A percentile compares a stretch with the other conserved stretches of the same genome.
Evolutionary conservation across 768 basidiomycete genomes (phyloP).

Genomic region (Chlorophyllum brunneum): DNA sequence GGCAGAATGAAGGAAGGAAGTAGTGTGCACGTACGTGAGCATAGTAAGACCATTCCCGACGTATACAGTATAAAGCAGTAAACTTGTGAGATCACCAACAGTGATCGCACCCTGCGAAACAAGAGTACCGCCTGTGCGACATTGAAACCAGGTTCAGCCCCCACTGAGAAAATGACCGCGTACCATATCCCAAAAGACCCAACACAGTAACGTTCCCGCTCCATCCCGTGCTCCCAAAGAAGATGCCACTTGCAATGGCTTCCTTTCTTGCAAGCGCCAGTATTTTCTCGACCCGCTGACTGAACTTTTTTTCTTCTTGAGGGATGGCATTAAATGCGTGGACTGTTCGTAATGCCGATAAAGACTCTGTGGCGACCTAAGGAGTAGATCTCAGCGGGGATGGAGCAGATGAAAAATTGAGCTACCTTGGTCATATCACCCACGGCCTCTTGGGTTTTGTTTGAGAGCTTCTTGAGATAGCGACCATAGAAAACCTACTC

Average conservation of each 20-base stretch:
- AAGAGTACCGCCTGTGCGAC: slow-evolving; percentile 72
- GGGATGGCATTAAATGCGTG: slow-evolving; percentile 86
- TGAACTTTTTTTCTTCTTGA: slow-evolving; percentile 77
- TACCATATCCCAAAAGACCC: slow-evolving; percentile 88
- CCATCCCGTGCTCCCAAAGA: slow-evolving; percentile 90
- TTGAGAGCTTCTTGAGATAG: slow-evolving; percentile 88
- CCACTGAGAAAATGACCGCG: slow-evolving; percentile 15
- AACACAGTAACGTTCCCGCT: slow-evolving; percentile 92
- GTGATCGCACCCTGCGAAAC: slow-evolving; percentile 87
- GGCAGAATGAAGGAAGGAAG: background rate
- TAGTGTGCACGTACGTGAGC: slow-evolving; percentile 54
- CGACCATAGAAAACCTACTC: slow-evolving; percentile 89
- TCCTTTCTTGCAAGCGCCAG: slow-evolving; percentile 80
- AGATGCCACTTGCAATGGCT: slow-evolving; percentile 86
- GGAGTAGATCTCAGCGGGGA: background rate
- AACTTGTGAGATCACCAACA: slow-evolving; percentile 86
- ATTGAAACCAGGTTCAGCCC: background rate
- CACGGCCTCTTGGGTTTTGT: slow-evolving; percentile 89
- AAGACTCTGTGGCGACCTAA: slow-evolving; percentile 84
- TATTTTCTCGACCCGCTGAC: slow-evolving; percentile 58
- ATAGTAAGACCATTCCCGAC: slow-evolving; percentile 78
- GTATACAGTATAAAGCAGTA: slow-evolving; percentile 89
- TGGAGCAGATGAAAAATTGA: slow-evolving; percentile 25
- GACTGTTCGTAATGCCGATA: slow-evolving; percentile 82
- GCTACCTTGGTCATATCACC: slow-evolving; percentile 85